A percentile compares a stretch with the other conserved stretches of the same genome.
Conservation (phyloP, 176 grass and related monocot genomes). For the Carex cristatella region DNA sequence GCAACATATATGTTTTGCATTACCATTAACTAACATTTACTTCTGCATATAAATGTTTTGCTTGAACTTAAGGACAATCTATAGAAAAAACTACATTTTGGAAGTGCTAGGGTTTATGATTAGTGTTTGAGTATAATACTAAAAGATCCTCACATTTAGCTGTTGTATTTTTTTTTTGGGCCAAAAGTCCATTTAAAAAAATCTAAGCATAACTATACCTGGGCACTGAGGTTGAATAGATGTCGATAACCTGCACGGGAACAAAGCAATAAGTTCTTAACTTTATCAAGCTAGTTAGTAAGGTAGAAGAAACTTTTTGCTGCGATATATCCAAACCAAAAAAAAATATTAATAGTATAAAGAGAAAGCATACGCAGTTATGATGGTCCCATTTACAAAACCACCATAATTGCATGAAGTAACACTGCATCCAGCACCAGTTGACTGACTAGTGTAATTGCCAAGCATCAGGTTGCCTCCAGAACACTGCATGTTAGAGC, state of each 20-base stretch:
- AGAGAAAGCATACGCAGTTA: slow-evolving; percentile 37
- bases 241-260: slow-evolving; percentile 46
- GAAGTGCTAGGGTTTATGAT: background rate
- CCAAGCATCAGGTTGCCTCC: slow-evolving; percentile 69
- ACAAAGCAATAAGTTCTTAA: background rate
- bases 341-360: background rate
- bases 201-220: slow-evolving; percentile 25
- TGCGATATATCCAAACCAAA: background rate
- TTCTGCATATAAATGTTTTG: background rate
- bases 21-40: background rate
- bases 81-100: background rate
- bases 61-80: background rate
- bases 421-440: slow-evolving; percentile 65
- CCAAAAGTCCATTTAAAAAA: background rate
- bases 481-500: slow-evolving; percentile 83
- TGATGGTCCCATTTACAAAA: slow-evolving; percentile 59
- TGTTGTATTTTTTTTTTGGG: background rate
- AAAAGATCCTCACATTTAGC: too few relatives aligned
- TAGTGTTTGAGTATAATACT: too few relatives aligned
- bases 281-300: background rate
- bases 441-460: slow-evolving; percentile 47
- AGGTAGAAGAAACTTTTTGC: background rate
- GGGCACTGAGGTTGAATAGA: slow-evolving; percentile 63
- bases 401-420: slow-evolving; percentile 81
- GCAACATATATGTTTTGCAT: background rate